Evolutionary conservation across 805 yeast species (phyloP).

Genomic region (Suhomyces vadensis): DNA sequence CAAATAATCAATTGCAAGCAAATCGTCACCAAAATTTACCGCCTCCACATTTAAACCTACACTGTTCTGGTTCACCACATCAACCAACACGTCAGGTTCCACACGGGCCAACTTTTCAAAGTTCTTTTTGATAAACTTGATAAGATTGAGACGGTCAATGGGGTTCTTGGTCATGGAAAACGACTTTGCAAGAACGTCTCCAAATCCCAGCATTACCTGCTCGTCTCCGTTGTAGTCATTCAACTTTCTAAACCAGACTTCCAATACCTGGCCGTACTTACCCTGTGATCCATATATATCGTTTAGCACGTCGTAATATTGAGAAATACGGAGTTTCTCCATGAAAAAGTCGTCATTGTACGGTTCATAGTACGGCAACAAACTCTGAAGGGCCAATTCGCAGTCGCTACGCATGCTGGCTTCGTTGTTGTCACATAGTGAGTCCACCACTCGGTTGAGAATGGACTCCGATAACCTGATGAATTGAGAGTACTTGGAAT

Average conservation of each 20-base stretch:
- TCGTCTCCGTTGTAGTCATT: constrained; percentile 12
- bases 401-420: constrained; percentile 51
- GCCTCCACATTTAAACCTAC: constrained; percentile 43
- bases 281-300: constrained; percentile 56
- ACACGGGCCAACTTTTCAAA: constrained; percentile 24
- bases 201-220: constrained; percentile 15
- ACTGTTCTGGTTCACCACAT: constrained; percentile 19
- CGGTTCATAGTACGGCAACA: constrained; percentile 68
- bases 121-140: constrained; percentile 23
- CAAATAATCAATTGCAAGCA: constrained; percentile 8
- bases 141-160: constrained; percentile 25
- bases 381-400: constrained; percentile 72
- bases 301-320: constrained; percentile 59
- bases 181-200: constrained; percentile 29
- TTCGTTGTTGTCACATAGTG: constrained; percentile 47
- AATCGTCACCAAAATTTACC: constrained; percentile 26
- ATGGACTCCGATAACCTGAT: constrained; percentile 66
- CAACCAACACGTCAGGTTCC: constrained; percentile 11
- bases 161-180: constrained; percentile 18
- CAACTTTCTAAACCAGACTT: constrained; percentile 46
- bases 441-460: constrained; percentile 48
- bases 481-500: constrained; percentile 84
- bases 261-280: constrained; percentile 52
- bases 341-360: constrained; percentile 50
- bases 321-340: constrained; percentile 52